Evolutionary conservation across 2,329 filamentous ascomycete species (phyloP).

Genomic region (Phoma sp.): DNA sequence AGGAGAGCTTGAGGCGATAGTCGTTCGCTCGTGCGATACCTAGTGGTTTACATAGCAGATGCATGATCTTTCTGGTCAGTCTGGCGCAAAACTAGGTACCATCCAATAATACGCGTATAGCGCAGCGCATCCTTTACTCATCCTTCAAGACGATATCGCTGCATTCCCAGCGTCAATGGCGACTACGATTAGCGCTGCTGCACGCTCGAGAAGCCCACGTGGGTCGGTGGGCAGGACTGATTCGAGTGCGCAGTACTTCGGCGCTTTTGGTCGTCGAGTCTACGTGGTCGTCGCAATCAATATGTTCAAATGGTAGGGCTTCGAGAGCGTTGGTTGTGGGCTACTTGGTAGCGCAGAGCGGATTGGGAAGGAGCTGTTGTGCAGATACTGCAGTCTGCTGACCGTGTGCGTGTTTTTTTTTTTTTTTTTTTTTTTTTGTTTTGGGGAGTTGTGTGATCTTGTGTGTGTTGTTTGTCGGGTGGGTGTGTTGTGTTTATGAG

Average conservation of each 20-base stretch:
- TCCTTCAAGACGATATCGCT: too few species aligned
- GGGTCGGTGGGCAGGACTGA: background rate
- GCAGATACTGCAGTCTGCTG: background rate
- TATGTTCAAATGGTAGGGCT: background rate
- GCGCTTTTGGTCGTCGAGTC: background rate
- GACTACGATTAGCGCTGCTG: background rate
- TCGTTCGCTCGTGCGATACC: background rate
- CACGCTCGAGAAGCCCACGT: background rate
- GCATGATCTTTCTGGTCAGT: background rate
- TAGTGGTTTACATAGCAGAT: background rate
- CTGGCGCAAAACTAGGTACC: too few species aligned
- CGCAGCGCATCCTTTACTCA: too few species aligned
- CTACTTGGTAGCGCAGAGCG: background rate
- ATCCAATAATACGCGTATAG: too few species aligned
- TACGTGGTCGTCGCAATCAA: too few species aligned
- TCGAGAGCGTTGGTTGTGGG: background rate
- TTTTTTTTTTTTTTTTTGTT: too few species aligned
- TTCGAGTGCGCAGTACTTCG: background rate
- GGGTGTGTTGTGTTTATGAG: too few species aligned
- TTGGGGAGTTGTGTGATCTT: too few species aligned
- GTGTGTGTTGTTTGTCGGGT: too few species aligned
- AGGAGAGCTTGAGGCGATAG: background rate
- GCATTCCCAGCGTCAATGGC: background rate
- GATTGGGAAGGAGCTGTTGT: background rate
- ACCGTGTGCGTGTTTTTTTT: background rate